phyloP scores from a whole-genome alignment of 2,329 filamentous ascomycete species.

The Escovopsis sp. region DNA sequence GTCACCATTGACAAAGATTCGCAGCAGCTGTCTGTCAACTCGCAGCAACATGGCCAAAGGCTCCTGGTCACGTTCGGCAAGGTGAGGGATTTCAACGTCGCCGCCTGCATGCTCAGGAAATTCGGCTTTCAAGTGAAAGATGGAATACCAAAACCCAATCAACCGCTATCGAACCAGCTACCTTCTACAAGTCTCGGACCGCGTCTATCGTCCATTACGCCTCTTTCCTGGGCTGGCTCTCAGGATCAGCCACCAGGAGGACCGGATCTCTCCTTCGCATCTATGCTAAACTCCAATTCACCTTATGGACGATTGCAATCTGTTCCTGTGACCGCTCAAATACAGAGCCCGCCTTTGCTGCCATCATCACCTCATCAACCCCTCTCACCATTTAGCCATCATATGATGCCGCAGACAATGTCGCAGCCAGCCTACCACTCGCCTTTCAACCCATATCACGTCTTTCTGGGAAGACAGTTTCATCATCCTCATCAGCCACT shows the following conservation, averaged over 20 bases:
- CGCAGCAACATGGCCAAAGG: slow-evolving; percentile 12
- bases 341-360: neutral
- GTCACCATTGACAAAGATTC: slow-evolving; percentile 10
- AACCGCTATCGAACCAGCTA: neutral
- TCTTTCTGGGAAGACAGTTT: slow-evolving; percentile 7
- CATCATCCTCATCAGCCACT: slow-evolving; percentile 10
- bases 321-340: neutral
- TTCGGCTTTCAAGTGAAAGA: slow-evolving; percentile 15
- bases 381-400: neutral
- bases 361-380: neutral
- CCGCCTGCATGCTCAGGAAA: slow-evolving; percentile 18
- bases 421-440: neutral
- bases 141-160: neutral
- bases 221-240: slow-evolving; percentile 2
- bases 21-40: slow-evolving; percentile 12
- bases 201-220: slow-evolving; percentile 15
- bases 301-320: too few species aligned
- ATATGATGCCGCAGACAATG: neutral
- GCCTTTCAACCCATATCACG: slow-evolving; percentile 13
- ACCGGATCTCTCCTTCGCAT: slow-evolving; percentile 5
- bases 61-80: slow-evolving; percentile 16
- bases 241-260: neutral
- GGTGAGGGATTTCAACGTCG: slow-evolving; percentile 18
- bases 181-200: slow-evolving; percentile 5
- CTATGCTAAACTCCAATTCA: slow-evolving; percentile 6